A percentile compares a stretch with the other conserved stretches of the same genome.
These are phyloP conservation scores for Pythium aristosporum DNA, from an alignment of 352 stramenopile genomes.

Conservation along the genomic window DNA sequence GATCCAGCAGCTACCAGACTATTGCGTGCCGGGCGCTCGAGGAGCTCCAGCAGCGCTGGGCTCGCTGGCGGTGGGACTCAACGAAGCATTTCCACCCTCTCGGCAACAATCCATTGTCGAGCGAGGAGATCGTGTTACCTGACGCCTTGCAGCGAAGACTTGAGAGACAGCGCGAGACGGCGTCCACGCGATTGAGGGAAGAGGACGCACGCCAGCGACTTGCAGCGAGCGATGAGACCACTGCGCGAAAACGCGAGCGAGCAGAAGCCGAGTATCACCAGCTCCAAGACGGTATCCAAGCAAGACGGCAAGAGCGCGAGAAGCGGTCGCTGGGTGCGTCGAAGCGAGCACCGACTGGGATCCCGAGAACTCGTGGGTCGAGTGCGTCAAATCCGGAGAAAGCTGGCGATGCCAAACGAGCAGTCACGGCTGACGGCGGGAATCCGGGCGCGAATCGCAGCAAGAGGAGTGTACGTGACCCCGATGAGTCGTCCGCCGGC, in stretches of 20 bases:
- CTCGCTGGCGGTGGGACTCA: slow-evolving; percentile 52
- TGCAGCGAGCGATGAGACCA: slow-evolving; percentile 11
- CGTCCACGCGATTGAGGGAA: slow-evolving; percentile 24
- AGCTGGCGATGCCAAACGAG: not conserved
- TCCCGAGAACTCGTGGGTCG: not conserved
- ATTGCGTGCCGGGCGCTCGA: slow-evolving; percentile 35
- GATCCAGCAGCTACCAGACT: slow-evolving; percentile 44
- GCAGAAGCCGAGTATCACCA: slow-evolving; percentile 22
- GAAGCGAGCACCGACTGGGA: slow-evolving; percentile 6
- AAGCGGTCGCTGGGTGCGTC: not conserved
- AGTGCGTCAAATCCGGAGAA: not conserved
- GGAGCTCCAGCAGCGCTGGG: slow-evolving; percentile 27
- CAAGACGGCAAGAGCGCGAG: slow-evolving; percentile 3
- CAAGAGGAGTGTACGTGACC: not conserved
- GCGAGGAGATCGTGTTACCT: slow-evolving; percentile 7
- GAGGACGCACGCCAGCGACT: slow-evolving; percentile 23
- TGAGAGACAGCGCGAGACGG: slow-evolving; percentile 5
- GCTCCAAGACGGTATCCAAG: slow-evolving; percentile 28
- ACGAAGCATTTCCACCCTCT: slow-evolving; percentile 31
- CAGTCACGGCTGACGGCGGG: not conserved
- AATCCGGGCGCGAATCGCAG: not conserved
- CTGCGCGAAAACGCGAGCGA: slow-evolving; percentile 21
- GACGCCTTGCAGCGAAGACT: slow-evolving; percentile 29
- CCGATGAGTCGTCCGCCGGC: not conserved
- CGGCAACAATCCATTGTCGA: not conserved